Percentiles rank a stretch among this genome's conserved stretches.
Conservation (phyloP, 1,284 basidiomycete genomes). For the Meira miltonrushii region DNA sequence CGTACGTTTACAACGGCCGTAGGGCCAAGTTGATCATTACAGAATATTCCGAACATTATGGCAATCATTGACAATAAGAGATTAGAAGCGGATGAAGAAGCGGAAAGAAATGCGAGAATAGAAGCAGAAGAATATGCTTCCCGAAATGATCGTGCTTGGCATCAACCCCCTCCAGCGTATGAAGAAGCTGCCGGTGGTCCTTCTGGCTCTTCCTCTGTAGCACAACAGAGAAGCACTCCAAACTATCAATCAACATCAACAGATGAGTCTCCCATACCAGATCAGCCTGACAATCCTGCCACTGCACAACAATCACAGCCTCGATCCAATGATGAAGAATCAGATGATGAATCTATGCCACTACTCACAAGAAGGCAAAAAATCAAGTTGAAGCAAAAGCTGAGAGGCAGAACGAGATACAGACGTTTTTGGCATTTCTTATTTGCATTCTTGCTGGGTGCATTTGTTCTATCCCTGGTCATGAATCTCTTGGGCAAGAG, state of each 20-base stretch:
- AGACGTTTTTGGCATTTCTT: no score
- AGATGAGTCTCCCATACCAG: not conserved
- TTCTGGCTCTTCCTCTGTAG: slow-evolving; percentile 1
- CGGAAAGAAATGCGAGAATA: not conserved
- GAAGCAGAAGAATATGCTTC: slow-evolving; percentile 2
- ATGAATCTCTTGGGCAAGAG: no score
- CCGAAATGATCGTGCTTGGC: not conserved
- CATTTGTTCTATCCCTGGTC: no score
- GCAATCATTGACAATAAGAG: slow-evolving; percentile 3
- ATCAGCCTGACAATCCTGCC: not conserved
- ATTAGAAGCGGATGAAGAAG: slow-evolving; percentile 1
- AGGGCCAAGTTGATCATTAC: no score
- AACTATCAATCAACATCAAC: not conserved
- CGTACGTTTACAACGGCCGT: no score
- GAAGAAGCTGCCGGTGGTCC: not conserved
- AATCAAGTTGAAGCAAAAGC: not conserved
- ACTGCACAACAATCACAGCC: not conserved
- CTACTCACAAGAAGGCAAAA: not conserved
- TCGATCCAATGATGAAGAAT: not conserved
- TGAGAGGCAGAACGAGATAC: not conserved
- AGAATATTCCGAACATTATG: not conserved
- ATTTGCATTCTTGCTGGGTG: no score
- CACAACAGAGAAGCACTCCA: not conserved
- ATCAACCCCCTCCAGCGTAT: slow-evolving; percentile 7
- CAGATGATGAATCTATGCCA: not conserved